Evolutionary conservation across 2,329 filamentous ascomycete species (phyloP).

Genomic region (Scopulariopsis brevicaulis): DNA sequence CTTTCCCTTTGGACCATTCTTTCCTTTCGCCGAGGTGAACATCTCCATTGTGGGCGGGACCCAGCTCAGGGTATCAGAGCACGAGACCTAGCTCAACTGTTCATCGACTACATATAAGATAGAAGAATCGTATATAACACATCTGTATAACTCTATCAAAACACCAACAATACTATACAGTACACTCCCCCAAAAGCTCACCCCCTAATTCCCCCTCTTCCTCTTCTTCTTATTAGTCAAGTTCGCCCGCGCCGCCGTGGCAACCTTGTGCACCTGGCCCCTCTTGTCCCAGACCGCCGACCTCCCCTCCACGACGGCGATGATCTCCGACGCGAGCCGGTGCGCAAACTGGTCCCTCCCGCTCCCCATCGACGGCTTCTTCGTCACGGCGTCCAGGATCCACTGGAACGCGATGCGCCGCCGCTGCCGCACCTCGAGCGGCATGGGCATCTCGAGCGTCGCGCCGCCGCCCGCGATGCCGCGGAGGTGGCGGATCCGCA

Average conservation of each 20-base stretch:
- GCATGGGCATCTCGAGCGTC: slow-evolving; percentile 71
- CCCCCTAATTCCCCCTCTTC: neutral
- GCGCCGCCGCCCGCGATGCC: slow-evolving; percentile 80
- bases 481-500: slow-evolving; percentile 65
- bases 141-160: too few relatives aligned
- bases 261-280: slow-evolving; percentile 66
- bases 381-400: slow-evolving; percentile 78
- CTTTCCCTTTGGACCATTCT: too few relatives aligned
- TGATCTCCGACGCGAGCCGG: slow-evolving; percentile 73
- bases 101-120: too few relatives aligned
- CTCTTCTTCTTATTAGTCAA: slow-evolving; percentile 16
- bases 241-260: slow-evolving; percentile 69
- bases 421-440: slow-evolving; percentile 63
- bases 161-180: too few relatives aligned
- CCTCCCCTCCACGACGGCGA: slow-evolving; percentile 77
- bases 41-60: too few relatives aligned
- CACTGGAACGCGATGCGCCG: slow-evolving; percentile 71
- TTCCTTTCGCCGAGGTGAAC: too few relatives aligned
- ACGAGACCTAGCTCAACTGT: too few relatives aligned
- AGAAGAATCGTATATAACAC: too few relatives aligned
- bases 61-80: too few relatives aligned
- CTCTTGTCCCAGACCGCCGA: slow-evolving; percentile 79
- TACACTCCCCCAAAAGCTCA: neutral
- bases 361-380: slow-evolving; percentile 61
- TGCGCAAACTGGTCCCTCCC: slow-evolving; percentile 63